Base-by-base conservation (phyloP, 1,284 basidiomycete species). In the Singerocomus inundabilis region DNA sequence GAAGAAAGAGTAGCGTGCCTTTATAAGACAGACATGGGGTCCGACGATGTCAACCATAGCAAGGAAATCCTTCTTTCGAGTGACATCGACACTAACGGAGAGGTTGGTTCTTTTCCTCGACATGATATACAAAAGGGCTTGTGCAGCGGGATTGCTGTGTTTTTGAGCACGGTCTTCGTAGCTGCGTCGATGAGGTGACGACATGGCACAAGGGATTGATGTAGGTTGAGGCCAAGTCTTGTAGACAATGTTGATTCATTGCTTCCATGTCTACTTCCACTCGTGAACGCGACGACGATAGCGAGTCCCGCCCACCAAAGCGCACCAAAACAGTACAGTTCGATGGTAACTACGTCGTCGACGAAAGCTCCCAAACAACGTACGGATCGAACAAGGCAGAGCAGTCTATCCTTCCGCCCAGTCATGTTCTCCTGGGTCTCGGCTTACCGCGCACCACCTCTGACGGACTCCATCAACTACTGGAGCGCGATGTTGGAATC, bases 11-110 rank as follows among this genome's bases (percentile, higher is more conserved):
- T 5, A 33, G 52, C 36, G 57, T 78, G 84, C 94, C 86, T 99
- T 99, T 76, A 99, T 84, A 55, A 98, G 82, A 77, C 93, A 98
- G 57, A 93, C 85, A 61, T 86, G 86, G 7, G 89, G 88, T 2
- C 91, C 96, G 52, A 98, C 94, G 21, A 82, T 80, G 57, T 95
- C 87, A 59, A 97, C 85, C 59, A 99, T 88, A 46, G 82, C 78
- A 46, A 99, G 77, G 60, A 98, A 86, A 61, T 93, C 88, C 16
- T 76, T 77, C 54, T 85, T 81, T 54, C 79, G 87, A 7, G 91
- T 92, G 33, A 99, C 93, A 73, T 99, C 97, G 26, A 99, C 93
- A 59, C 91, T 94, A 54, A 99, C 92, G 48, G 92, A 93, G 18
- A 99, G 82, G 69, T 99, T 99, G 25, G 91, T 82, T 66, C 88